Evolutionary conservation across 305 asterid genomes (phyloP).

Genomic region (Solanum hybrid): DNA sequence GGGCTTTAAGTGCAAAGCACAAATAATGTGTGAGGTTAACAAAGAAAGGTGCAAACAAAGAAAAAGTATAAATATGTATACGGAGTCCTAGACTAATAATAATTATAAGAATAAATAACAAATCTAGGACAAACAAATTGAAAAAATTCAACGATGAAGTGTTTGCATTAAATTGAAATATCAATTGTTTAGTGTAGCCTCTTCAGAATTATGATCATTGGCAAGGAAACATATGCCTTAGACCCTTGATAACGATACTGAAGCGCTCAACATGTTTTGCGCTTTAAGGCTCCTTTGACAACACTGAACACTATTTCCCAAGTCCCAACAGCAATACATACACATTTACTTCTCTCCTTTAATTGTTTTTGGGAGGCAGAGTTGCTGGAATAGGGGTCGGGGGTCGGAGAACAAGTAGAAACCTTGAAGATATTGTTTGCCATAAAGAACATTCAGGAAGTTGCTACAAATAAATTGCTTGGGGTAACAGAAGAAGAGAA

Average conservation of each 20-base stretch:
- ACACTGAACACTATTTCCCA: not conserved
- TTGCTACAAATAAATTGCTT: not conserved
- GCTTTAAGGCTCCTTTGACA: not conserved
- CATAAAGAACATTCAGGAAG: not conserved
- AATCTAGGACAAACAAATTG: not conserved
- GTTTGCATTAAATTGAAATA: not conserved
- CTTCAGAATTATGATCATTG: not conserved
- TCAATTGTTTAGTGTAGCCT: not conserved
- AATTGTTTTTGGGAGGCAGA: not conserved
- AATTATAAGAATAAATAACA: not conserved
- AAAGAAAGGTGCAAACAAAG: not conserved
- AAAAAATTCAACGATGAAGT: not conserved
- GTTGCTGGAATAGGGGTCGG: not conserved
- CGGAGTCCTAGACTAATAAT: not conserved
- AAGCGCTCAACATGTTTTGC: not conserved
- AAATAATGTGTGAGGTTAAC: not conserved
- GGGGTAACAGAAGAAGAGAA: not conserved
- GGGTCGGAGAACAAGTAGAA: not conserved
- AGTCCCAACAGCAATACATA: not conserved
- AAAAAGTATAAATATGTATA: not conserved
- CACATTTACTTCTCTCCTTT: not conserved
- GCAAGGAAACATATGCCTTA: not conserved
- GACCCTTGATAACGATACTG: not conserved
- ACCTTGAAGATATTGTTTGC: not conserved
- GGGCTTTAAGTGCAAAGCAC: not conserved